Conservation (phyloP, 202 grass and related monocot species). For the Digitaria exilis region DNA sequence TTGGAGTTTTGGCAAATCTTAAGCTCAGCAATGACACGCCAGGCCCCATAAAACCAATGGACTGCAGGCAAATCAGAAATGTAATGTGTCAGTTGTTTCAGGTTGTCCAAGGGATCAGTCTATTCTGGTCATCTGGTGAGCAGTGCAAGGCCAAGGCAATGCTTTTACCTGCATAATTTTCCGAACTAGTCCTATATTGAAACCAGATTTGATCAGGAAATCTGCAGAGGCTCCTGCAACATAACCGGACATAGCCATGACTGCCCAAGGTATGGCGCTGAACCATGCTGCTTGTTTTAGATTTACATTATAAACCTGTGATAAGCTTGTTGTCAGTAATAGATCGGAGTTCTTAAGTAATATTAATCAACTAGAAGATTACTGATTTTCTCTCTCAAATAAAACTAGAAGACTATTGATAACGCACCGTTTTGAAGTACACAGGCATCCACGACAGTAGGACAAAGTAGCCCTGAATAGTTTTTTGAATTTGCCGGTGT, state of each 20-base stretch:
- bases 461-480: constrained; percentile 89
- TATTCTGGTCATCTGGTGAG: neutral
- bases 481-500: constrained; percentile 27
- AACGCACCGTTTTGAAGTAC: constrained; percentile 90
- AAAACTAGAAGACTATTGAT: neutral
- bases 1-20: constrained; percentile 78
- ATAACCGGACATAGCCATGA: constrained; percentile 94
- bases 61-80: constrained; percentile 48
- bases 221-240: constrained; percentile 88
- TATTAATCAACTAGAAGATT: constrained; percentile 6
- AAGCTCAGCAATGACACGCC: constrained; percentile 69
- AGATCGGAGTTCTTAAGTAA: neutral
- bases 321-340: constrained; percentile 26
- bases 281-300: constrained; percentile 99
- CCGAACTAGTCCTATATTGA: constrained; percentile 48
- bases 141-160: neutral
- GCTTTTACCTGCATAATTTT: constrained; percentile 89
- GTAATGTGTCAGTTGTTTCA: constrained; percentile 13
- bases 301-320: constrained; percentile 94
- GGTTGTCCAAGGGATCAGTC: neutral
- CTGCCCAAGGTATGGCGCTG: constrained; percentile 90
- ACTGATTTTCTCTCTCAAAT: too few species aligned
- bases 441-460: constrained; percentile 97
- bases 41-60: constrained; percentile 91
- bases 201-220: constrained; percentile 83